These are phyloP conservation scores for Aspergillus fijiensis DNA, from an alignment of 2,329 filamentous ascomycete species.

Conservation along the genomic window DNA sequence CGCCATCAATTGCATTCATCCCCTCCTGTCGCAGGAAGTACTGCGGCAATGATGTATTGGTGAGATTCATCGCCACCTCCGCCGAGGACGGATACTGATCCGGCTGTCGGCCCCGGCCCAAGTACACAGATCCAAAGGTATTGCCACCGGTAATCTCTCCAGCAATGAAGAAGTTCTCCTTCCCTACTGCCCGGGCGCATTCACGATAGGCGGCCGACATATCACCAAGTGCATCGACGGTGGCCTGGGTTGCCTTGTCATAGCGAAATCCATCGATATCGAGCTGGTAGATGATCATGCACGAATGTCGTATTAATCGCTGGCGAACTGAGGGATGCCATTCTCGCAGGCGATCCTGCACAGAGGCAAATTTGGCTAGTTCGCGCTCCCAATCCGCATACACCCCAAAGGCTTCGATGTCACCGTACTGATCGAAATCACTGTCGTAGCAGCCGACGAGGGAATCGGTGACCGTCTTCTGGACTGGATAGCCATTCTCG, in stretches of 20 bases:
- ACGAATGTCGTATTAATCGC: slow-evolving; percentile 61
- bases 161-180: slow-evolving; percentile 62
- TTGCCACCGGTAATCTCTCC: slow-evolving; percentile 64
- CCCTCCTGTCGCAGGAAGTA: slow-evolving; percentile 55
- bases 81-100: slow-evolving; percentile 49
- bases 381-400: slow-evolving; percentile 63
- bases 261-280: slow-evolving; percentile 66
- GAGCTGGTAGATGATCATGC: slow-evolving; percentile 58
- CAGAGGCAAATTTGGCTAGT: slow-evolving; percentile 63
- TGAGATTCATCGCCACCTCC: slow-evolving; percentile 49
- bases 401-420: slow-evolving; percentile 62
- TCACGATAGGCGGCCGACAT: slow-evolving; percentile 58
- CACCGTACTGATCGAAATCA: slow-evolving; percentile 64
- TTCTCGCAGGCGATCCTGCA: slow-evolving; percentile 64
- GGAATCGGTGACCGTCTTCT: slow-evolving; percentile 45
- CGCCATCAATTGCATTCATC: slow-evolving; percentile 56
- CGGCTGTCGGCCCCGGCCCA: slow-evolving; percentile 60
- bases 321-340: slow-evolving; percentile 60
- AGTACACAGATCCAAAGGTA: slow-evolving; percentile 57
- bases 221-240: slow-evolving; percentile 58
- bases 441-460: slow-evolving; percentile 59
- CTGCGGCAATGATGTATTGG: slow-evolving; percentile 41
- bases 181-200: slow-evolving; percentile 56
- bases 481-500: slow-evolving; percentile 54
- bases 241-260: slow-evolving; percentile 64